Evolutionary conservation across 1,284 basidiomycete genomes (phyloP), one percentile per base, ranked within the genome.

Genomic region (Flammula alnicola): DNA sequence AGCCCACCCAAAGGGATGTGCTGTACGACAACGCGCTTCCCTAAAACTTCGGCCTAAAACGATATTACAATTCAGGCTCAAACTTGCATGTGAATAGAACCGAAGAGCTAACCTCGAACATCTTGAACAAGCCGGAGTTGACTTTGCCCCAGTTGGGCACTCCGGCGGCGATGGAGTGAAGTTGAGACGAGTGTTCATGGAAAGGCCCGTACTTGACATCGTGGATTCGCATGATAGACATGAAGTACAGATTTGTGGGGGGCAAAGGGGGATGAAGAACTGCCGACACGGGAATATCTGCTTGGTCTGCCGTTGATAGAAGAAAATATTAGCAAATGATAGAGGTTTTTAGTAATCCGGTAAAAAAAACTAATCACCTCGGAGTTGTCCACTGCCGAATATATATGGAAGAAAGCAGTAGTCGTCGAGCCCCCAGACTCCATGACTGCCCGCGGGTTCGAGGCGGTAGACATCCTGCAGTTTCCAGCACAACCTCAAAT

Each of bases 361-460:
- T 47, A 49, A 49, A 40, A 37, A 16, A 35, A 51, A 8, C 36
- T 52, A 47, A 51, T 45, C 57, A 83, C 88, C 88, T 80, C 90
- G 77, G 5, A 98, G 77, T 70, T 98, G 93, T 2, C 86, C 92
- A 53, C 94, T 93, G 4, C 96, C 96, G 63, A 97, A 91, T 7
- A 97, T 80, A 66, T 98, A 98, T 19, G 89, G 87, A 19, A 97
- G 75, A 70, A 97, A 97, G 45, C 81, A 84, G 55, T 90, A 97
- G 66, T 99, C 97, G 66, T 99, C 95, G 27, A 99, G 73, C 0
- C 96, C 96, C 96, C 96, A 99, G 0, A 98, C 96, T 6, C 96
- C 96, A 63, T 99, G 97, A 55, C 91, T 95, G 2, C 96, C 96
- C 0, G 96, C 96, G 3, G 97, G 96, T 69, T 99, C 96, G 5